Evolutionary conservation across 257 asterid species (phyloP), one percentile per base, ranked within the genome.

Genomic region (Fraxinus quadrangulata): DNA sequence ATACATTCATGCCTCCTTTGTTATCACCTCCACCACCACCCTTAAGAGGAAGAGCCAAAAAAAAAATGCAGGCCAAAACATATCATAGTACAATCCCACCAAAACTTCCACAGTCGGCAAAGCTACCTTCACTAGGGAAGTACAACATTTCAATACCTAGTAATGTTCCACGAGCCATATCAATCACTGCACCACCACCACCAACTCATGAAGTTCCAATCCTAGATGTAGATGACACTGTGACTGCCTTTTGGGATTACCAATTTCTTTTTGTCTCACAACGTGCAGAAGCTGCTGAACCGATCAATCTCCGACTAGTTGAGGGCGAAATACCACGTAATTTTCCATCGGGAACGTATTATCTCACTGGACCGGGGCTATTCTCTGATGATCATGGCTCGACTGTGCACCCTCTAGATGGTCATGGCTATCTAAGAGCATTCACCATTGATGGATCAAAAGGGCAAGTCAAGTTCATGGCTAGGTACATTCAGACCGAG

Each of bases 401-500:
- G 73, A 95, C 99, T 30, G 99, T 95, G 73, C 99, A 95, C 88
- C 99, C 99, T 40, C 73, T 95, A 6, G 99, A 95, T 61, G 99
- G 99, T 1, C 99, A 93, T 75, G 99, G 99, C 4, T 95, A 95
- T 37, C 83, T 95, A 2, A 85, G 99, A 11, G 75, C 96, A 13
- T 95, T 95, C 75, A 74, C 63, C 2, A 83, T 93, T 68, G 89
- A 89, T 47, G 87, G 88, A 17, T 67, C 24, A 12, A 77, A 80
- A 0, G 91, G 96, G 7, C 47, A 47, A 16, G 94, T 91, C 54
- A 91, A 93, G 72, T 95, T 95, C 88, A 87, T 88, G 94, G 97
- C 99, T 2, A 83, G 84, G 90, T 95, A 95, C 85, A 89, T 95
- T 66, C 91, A 87, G 90, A 95, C 98, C 54, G 98, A 95, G 91